phyloP scores from a whole-genome alignment of 768 basidiomycete species.

The Lactarius pseudohatsudake region DNA sequence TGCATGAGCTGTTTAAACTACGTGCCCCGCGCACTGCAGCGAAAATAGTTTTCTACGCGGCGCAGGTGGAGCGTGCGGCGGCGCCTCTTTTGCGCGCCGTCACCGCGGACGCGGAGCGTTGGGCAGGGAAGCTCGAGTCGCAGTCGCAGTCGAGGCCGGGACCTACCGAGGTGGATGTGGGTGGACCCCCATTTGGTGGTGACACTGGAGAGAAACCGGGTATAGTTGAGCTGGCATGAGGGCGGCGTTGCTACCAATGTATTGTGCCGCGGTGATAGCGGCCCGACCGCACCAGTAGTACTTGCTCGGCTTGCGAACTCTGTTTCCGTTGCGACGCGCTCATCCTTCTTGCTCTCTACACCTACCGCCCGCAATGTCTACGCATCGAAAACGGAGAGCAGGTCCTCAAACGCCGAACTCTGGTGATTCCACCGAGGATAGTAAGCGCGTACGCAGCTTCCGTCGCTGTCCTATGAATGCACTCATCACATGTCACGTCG shows the following conservation, averaged over 20 bases:
- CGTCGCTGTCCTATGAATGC: not conserved
- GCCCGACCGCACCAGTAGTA: too few species aligned
- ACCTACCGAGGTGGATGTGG: not conserved
- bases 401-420: not conserved
- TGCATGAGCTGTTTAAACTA: constrained; percentile 38
- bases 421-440: not conserved
- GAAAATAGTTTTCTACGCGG: constrained; percentile 72
- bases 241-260: too few species aligned
- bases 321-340: too few species aligned
- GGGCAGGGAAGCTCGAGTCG: constrained; percentile 16
- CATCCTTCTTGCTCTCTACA: not conserved
- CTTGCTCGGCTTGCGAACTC: too few species aligned
- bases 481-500: not conserved
- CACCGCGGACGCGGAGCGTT: constrained; percentile 15
- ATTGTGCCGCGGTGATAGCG: too few species aligned
- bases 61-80: constrained; percentile 41
- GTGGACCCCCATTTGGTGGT: not conserved
- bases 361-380: constrained; percentile 2
- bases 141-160: not conserved
- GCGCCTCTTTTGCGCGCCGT: constrained; percentile 9
- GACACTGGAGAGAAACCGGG: not conserved
- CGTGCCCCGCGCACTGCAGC: constrained; percentile 43
- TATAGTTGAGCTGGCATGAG: constrained; percentile 7
- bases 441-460: constrained; percentile 10
- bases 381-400: constrained; percentile 12